These are phyloP conservation scores for Grosmannia huntii DNA, from an alignment of 2,329 filamentous ascomycete genomes.

Conservation along the genomic window DNA sequence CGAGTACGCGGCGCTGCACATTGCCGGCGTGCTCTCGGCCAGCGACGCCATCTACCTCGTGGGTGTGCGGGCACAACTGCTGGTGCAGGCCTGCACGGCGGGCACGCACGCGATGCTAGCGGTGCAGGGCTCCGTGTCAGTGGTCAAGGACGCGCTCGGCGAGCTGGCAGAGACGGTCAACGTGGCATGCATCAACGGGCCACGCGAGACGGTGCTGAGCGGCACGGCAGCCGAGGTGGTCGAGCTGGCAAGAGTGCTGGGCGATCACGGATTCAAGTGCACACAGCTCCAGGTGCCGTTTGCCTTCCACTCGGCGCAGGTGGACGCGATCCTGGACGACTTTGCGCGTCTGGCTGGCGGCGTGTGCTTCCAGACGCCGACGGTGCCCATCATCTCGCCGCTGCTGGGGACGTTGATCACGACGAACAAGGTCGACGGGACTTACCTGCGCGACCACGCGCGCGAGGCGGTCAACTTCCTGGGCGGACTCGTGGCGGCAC, in stretches of 20 bases:
- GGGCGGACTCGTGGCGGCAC: conserved; percentile 45
- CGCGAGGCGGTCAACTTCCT: conserved; percentile 59
- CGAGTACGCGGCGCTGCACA: conserved; percentile 60
- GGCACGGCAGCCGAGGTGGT: conserved; percentile 29
- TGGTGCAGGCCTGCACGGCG: conserved; percentile 50
- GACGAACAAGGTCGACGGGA: conserved; percentile 27
- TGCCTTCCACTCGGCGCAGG: conserved; percentile 41
- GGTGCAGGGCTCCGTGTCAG: conserved; percentile 33
- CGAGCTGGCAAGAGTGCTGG: conserved; percentile 27
- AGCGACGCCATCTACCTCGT: conserved; percentile 62
- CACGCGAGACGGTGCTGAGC: conserved; percentile 59
- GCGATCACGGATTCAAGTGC: conserved; percentile 25
- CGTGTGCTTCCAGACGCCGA: conserved; percentile 29
- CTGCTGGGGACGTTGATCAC: conserved; percentile 48
- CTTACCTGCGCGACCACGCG: conserved; percentile 53
- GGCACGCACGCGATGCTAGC: conserved; percentile 51
- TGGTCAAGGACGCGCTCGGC: conserved; percentile 38
- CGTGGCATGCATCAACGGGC: conserved; percentile 63
- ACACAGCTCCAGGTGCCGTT: conserved; percentile 36
- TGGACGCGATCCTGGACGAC: conserved; percentile 42
- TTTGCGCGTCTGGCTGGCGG: conserved; percentile 35
- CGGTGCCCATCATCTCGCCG: conserved; percentile 54
- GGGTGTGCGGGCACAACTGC: conserved; percentile 50
- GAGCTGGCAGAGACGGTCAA: conserved; percentile 28
- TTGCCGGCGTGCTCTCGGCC: conserved; percentile 57